Percentiles rank a stretch among this genome's conserved stretches.
These are phyloP conservation scores for Sporobolomyces roseus DNA, from an alignment of 768 basidiomycete species.

Conservation along the genomic window DNA sequence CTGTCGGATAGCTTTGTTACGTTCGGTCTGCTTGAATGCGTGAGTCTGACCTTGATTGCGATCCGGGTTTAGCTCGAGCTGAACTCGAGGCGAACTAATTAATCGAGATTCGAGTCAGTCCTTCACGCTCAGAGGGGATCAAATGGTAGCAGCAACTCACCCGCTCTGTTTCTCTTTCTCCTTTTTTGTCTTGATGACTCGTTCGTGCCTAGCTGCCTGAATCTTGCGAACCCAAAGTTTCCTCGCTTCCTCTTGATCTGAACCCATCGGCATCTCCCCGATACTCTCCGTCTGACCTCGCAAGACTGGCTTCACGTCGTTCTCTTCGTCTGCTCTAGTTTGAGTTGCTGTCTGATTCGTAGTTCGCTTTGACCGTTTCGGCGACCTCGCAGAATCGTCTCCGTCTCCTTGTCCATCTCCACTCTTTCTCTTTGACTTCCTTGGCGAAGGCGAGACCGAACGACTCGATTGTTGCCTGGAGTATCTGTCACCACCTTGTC, in stretches of 20 bases:
- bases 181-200: background rate
- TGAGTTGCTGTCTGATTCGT: background rate
- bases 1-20: slow-evolving; percentile 62
- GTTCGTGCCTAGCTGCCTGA: background rate
- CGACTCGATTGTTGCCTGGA: background rate
- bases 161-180: too few relatives aligned
- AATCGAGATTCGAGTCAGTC: background rate
- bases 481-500: too few relatives aligned
- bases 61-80: slow-evolving; percentile 60
- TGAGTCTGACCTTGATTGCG: slow-evolving; percentile 64
- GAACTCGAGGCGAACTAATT: background rate
- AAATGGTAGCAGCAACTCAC: too few relatives aligned
- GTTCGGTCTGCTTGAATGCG: slow-evolving; percentile 73
- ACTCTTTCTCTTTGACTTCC: slow-evolving; percentile 1
- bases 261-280: slow-evolving; percentile 11
- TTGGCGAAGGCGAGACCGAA: background rate
- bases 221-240: background rate
- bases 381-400: too few relatives aligned
- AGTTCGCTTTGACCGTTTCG: background rate
- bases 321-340: background rate
- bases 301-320: background rate
- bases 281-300: background rate
- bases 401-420: background rate
- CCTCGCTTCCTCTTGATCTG: slow-evolving; percentile 4
- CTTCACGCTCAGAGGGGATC: too few relatives aligned